A percentile compares a stretch with the other conserved stretches of the same genome.
Conservation (phyloP, 2,329 filamentous ascomycete genomes). For the Fusarium nematophilum region DNA sequence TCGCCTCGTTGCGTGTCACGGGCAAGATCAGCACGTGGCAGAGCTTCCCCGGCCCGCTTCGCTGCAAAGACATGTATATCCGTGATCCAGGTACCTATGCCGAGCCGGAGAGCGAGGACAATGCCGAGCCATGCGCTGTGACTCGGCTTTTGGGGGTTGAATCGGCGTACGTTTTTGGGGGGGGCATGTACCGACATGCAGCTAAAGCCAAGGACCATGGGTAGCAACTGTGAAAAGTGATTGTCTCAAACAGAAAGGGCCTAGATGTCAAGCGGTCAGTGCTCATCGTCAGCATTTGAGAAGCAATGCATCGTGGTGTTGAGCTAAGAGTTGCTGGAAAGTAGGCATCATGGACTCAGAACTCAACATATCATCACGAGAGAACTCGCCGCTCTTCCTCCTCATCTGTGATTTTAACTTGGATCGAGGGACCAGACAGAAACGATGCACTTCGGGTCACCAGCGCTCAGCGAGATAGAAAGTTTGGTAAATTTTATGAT, state of each 20-base stretch:
- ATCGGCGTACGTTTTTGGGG: conserved; percentile 1
- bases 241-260: not conserved
- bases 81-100: not conserved
- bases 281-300: too few relatives aligned
- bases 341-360: too few relatives aligned
- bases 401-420: too few relatives aligned
- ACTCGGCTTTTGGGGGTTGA: conserved; percentile 9
- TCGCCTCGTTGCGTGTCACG: conserved; percentile 23
- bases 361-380: too few relatives aligned
- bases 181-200: not conserved
- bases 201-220: not conserved
- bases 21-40: conserved; percentile 31
- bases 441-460: too few relatives aligned
- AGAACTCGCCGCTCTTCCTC: too few relatives aligned
- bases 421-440: too few relatives aligned
- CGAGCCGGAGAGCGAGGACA: conserved; percentile 1
- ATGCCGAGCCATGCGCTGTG: conserved; percentile 17
- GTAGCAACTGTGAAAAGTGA: not conserved
- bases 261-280: not conserved
- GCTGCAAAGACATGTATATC: not conserved
- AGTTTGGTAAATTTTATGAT: conserved; percentile 27
- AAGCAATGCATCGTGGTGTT: not conserved
- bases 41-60: conserved; percentile 2
- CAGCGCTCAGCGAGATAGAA: too few relatives aligned
- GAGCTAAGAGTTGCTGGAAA: too few relatives aligned